Percentiles rank a stretch among this genome's conserved stretches.
These are phyloP conservation scores for Mycena latifolia DNA, from an alignment of 768 basidiomycete genomes.

Conservation along the genomic window DNA sequence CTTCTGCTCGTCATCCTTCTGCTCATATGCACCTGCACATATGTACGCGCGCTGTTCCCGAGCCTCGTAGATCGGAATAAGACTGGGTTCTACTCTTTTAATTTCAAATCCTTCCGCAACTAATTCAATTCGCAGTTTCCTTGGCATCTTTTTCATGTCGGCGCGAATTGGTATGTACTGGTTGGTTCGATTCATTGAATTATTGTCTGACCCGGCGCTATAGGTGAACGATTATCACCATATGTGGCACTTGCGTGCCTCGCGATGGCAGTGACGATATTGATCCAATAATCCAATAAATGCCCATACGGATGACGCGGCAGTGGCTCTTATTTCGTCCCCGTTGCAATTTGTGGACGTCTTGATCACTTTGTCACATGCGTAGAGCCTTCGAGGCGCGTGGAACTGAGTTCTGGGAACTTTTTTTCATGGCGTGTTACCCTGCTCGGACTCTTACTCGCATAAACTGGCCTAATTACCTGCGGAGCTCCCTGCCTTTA, in stretches of 20 bases:
- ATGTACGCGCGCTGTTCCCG: constrained; percentile 91
- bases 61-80: constrained; percentile 94
- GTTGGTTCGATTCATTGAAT: not conserved
- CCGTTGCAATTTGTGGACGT: not conserved
- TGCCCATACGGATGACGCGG: not conserved
- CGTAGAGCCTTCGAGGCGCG: too few species aligned
- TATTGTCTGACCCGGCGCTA: not conserved
- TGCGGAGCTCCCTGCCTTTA: too few species aligned
- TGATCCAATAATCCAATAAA: constrained; percentile 30
- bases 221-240: constrained; percentile 97
- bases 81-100: constrained; percentile 74
- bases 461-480: too few species aligned
- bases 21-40: constrained; percentile 97
- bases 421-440: too few species aligned
- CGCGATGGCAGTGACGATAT: constrained; percentile 87
- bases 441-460: too few species aligned
- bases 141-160: constrained; percentile 94
- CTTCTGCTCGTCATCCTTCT: constrained; percentile 93
- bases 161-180: constrained; percentile 87
- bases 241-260: constrained; percentile 96
- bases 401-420: too few species aligned
- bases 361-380: too few species aligned
- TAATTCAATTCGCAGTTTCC: constrained; percentile 66
- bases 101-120: too few species aligned
- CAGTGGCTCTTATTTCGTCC: not conserved